Evolutionary conservation across 2,329 filamentous ascomycete genomes (phyloP).

Genomic region (Xylariomycetidae sp.): DNA sequence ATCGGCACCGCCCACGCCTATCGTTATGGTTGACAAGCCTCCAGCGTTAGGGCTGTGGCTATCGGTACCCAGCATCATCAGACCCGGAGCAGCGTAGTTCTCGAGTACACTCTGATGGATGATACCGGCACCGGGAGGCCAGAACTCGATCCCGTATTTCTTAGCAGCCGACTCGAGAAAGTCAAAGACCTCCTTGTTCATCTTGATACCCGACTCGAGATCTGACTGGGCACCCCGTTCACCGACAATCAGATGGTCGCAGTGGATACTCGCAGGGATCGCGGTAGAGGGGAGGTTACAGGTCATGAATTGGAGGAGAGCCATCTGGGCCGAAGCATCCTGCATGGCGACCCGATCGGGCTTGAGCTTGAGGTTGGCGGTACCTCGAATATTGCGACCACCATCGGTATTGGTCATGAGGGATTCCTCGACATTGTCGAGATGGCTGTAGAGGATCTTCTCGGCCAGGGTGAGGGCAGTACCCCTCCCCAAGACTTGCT

Average conservation of each 20-base stretch:
- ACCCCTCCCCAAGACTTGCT: conserved; percentile 47
- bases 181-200: conserved; percentile 96
- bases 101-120: conserved; percentile 98
- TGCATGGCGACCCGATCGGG: conserved; percentile 98
- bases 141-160: conserved; percentile 93
- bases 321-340: conserved; percentile 98
- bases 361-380: conserved; percentile 92
- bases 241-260: conserved; percentile 97
- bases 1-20: conserved; percentile 95
- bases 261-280: conserved; percentile 96
- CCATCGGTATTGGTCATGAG: conserved; percentile 78
- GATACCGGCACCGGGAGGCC: conserved; percentile 89
- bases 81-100: conserved; percentile 92
- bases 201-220: conserved; percentile 76
- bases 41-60: conserved; percentile 98
- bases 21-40: conserved; percentile 86
- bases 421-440: conserved; percentile 85
- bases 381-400: conserved; percentile 77
- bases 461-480: conserved; percentile 79
- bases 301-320: conserved; percentile 96
- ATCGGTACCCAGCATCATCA: conserved; percentile 99
- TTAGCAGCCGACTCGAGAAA: conserved; percentile 90
- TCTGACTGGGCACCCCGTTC: conserved; percentile 85
- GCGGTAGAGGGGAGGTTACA: conserved; percentile 85
- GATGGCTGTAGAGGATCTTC: conserved; percentile 96